Evolutionary conservation across 768 basidiomycete genomes (phyloP).

Genomic region (Mycena crocata): DNA sequence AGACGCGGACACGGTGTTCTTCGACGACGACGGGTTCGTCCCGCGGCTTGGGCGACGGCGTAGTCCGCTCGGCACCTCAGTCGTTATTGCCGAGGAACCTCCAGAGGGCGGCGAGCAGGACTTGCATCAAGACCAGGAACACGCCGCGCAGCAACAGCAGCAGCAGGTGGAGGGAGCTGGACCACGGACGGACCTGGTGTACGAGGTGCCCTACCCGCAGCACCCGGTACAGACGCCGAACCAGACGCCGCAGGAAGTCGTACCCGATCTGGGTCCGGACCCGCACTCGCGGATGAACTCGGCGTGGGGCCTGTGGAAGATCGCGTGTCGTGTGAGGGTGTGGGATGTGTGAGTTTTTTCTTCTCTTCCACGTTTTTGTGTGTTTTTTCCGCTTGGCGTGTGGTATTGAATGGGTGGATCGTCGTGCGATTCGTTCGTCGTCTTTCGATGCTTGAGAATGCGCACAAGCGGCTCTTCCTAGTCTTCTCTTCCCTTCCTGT

Average conservation of each 20-base stretch:
- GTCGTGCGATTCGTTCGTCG: no score
- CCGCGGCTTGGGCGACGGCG: not conserved
- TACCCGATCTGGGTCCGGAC: slow-evolving; percentile 28
- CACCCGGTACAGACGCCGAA: not conserved
- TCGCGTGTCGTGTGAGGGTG: slow-evolving; percentile 32
- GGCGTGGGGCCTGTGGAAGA: slow-evolving; percentile 34
- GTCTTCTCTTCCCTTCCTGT: not conserved
- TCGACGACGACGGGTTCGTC: not conserved
- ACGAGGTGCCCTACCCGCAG: slow-evolving; percentile 13
- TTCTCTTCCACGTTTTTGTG: not conserved
- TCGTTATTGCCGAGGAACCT: not conserved
- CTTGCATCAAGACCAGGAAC: not conserved
- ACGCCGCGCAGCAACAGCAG: not conserved
- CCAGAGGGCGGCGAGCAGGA: not conserved
- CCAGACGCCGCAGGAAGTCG: no score
- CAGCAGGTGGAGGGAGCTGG: no score
- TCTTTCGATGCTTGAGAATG: no score
- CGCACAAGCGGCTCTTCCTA: no score
- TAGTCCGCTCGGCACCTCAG: not conserved
- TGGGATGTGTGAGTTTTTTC: slow-evolving; percentile 31
- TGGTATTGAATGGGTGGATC: no score
- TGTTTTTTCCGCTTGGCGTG: not conserved
- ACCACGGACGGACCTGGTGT: slow-evolving; percentile 15
- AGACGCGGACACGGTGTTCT: not conserved
- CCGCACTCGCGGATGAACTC: slow-evolving; percentile 19